Base-by-base conservation (phyloP, 352 stramenopile species). In the Peronospora tabacina region DNA sequence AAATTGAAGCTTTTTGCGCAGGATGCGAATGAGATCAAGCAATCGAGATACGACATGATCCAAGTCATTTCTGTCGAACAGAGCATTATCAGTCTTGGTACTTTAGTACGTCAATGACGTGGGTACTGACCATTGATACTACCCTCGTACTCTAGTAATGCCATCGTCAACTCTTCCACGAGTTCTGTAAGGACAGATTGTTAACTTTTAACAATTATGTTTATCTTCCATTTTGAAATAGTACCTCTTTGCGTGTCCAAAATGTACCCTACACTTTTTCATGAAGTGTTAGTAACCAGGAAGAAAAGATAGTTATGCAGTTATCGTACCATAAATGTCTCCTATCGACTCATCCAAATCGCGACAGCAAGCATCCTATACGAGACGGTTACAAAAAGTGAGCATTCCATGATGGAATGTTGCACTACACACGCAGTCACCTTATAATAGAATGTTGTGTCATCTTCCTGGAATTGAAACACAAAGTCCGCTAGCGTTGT, bases 391-490 rank as follows among this genome's bases (percentile, higher is more conserved):
- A 33, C 29, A 7, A 52, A 26, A 20, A 32, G 28, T 8, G 13
- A 44, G 22, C 12, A 28, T 34, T n/a, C 1, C 5, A 40, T 17
- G 2, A n/a, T 37, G 4, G 16, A 11, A 26, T 26, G 0, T 38
- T 17, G 2, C n/a, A 39, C 15, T 32, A 7, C 9, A 32, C 12
- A 17, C 7, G 33, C 6, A 35, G 33, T 7, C 46, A 91, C 82
- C 66, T 94, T 94, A 70, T 90, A 94, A 44, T 89, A 91, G 52
- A 90, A 90, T 1, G 80, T 89, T 2, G 71, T 70, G 16, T 90
- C 79, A 37, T 90, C 81, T 71, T 91, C 81, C 75, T 91, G 80
- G 49, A 91, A 94, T 59, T 94, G 82, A 47, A 91, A 94, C 10
- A 87, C 65, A 30, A 94, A 94, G 36, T 85, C 76, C 15, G 78